Evolutionary conservation across 179 eudicot species (phyloP), one percentile per base, ranked within the genome.

Genomic region (Silene vulgaris): DNA sequence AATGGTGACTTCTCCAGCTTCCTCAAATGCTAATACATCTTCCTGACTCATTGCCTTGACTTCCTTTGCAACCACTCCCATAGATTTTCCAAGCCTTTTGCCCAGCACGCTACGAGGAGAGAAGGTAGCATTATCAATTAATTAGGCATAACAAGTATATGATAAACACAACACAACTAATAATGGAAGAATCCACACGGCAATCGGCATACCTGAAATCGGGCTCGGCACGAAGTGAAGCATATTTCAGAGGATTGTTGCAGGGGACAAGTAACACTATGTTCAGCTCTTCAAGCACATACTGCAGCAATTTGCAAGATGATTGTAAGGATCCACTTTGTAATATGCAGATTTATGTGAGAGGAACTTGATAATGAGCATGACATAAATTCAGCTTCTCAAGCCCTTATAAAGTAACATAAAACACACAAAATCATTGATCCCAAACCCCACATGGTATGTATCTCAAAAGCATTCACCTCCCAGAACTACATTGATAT

Each of bases 141-240:
- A 70, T 48, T 16, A 68, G 37, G 28, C 74, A 50, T 37, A 61
- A 2, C 1, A 29, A 54, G 79, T 26, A 21, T 43, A 64, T 43
- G 45, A 74, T 43, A 30, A 64, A 68, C 2, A 16, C 73, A 43
- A 68, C 6, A 20, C 73, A 43, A 4, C 20, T 26, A 48, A 20
- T 19, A 28, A 65, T 11, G n/a, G 12, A 67, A 74, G 3, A 48
- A 54, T n/a, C 57, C 12, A 45, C 54, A 37, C 8, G 74, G 67
- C 73, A 76, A 79, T 48, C 8, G 74, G 67, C 73, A 76, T 80
- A 92, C 97, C 97, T 92, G 85, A 90, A 95, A 77, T 93, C 99
- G 65, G 99, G 99, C 81, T 95, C 99, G 26, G 99, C 99, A 17
- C 92, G 90, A 69, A 95, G 84, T 5, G 96, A 90, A 63, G 97